phyloP scores from a whole-genome alignment of 2,329 filamentous ascomycete species.

The Aspergillus sp. region DNA sequence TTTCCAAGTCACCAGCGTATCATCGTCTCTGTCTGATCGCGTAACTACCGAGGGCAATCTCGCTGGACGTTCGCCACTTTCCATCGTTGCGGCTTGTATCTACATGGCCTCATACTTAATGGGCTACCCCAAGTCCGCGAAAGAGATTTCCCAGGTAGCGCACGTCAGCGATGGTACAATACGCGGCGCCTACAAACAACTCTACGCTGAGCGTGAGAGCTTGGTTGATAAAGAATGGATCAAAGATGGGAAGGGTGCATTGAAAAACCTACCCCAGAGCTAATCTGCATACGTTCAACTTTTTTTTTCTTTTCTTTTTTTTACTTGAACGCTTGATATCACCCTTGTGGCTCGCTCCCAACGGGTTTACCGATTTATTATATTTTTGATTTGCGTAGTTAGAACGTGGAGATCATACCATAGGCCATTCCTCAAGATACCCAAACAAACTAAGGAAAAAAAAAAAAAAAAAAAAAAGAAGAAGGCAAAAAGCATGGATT shows the following conservation, averaged over 20 bases:
- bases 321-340: neutral
- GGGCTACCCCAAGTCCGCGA: constrained; percentile 74
- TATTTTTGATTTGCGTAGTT: neutral
- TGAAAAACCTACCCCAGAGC: constrained; percentile 66
- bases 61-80: constrained; percentile 89
- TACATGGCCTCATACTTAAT: constrained; percentile 92
- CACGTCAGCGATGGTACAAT: constrained; percentile 97
- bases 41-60: constrained; percentile 77
- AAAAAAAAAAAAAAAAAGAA: constrained; percentile 4
- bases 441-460: constrained; percentile 10
- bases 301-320: neutral
- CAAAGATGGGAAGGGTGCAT: constrained; percentile 66
- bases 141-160: constrained; percentile 79
- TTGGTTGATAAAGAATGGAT: constrained; percentile 77
- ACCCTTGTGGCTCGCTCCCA: neutral
- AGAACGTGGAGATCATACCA: constrained; percentile 2
- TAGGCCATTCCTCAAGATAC: constrained; percentile 13
- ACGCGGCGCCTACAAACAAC: constrained; percentile 87
- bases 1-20: constrained; percentile 75
- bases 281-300: constrained; percentile 15
- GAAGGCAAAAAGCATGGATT: neutral
- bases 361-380: neutral
- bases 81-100: constrained; percentile 91
- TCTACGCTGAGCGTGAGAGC: constrained; percentile 72
- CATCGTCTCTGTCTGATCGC: constrained; percentile 73